Percentiles rank a stretch among this genome's conserved stretches.
Evolutionary conservation across 2,329 filamentous ascomycete genomes (phyloP).

Genomic region (Teratosphaeria epicoccoides): DNA sequence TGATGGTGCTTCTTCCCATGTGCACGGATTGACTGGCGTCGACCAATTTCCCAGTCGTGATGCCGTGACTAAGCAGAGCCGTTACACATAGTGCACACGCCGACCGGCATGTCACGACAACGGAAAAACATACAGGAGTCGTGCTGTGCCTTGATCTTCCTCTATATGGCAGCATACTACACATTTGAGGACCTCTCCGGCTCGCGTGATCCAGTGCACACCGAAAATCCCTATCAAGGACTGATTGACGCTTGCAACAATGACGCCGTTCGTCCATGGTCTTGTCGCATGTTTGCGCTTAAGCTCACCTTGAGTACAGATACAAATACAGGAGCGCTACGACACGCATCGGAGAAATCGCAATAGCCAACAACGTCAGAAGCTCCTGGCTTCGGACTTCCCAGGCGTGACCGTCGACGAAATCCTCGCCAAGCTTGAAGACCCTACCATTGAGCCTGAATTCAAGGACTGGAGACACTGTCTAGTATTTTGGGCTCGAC

Average conservation of each 20-base stretch:
- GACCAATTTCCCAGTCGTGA: too few species aligned
- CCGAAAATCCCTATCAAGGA: slow-evolving; percentile 65
- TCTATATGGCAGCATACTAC: slow-evolving; percentile 25
- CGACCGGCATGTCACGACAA: too few species aligned
- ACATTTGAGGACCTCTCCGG: slow-evolving; percentile 28
- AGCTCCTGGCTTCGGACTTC: slow-evolving; percentile 60
- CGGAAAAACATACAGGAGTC: too few species aligned
- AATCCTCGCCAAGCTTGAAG: slow-evolving; percentile 59
- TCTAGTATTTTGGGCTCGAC: slow-evolving; percentile 79
- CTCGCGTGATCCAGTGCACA: slow-evolving; percentile 13
- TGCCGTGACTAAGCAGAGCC: too few species aligned
- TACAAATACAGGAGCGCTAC: slow-evolving; percentile 62
- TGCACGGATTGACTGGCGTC: too few species aligned
- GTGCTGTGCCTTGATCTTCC: neutral
- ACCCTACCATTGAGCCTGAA: slow-evolving; percentile 52
- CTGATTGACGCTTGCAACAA: slow-evolving; percentile 58
- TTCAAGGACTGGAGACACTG: slow-evolving; percentile 71
- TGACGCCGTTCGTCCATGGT: slow-evolving; percentile 47
- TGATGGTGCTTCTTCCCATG: too few species aligned
- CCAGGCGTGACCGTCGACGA: slow-evolving; percentile 64
- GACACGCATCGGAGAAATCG: slow-evolving; percentile 61
- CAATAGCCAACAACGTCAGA: slow-evolving; percentile 64
- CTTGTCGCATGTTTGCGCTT: neutral
- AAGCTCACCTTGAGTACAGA: slow-evolving; percentile 31
- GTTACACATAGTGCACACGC: too few species aligned